phyloP scores from a whole-genome alignment of 2,329 filamentous ascomycete genomes.

The Botrytis cinerea region DNA sequence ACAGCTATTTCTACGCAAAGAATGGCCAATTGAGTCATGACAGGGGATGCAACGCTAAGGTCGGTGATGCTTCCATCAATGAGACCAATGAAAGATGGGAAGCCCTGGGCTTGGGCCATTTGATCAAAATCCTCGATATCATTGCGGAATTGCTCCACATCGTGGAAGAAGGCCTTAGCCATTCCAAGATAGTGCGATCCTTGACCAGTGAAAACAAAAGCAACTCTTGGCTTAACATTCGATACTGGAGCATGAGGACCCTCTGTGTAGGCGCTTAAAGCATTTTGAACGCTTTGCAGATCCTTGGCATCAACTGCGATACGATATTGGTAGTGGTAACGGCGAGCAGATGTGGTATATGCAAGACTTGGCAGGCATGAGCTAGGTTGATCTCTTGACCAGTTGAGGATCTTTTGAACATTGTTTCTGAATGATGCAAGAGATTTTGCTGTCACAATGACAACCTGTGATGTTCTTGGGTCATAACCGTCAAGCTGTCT shows the following conservation, averaged over 20 bases:
- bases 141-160: constrained; percentile 44
- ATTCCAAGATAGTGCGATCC: constrained; percentile 46
- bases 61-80: constrained; percentile 40
- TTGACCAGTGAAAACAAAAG: constrained; percentile 46
- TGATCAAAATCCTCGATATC: constrained; percentile 36
- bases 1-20: constrained; percentile 56
- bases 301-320: constrained; percentile 49
- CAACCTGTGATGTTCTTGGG: constrained; percentile 22
- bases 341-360: constrained; percentile 44
- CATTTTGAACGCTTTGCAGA: constrained; percentile 36
- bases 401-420: constrained; percentile 15
- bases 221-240: constrained; percentile 20
- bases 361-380: constrained; percentile 27
- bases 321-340: constrained; percentile 58
- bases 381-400: constrained; percentile 18
- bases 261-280: constrained; percentile 13
- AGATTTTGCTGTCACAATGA: constrained; percentile 24
- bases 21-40: constrained; percentile 24
- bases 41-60: not conserved
- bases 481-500: constrained; percentile 8
- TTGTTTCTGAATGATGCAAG: constrained; percentile 25
- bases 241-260: constrained; percentile 22
- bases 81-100: constrained; percentile 42
- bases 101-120: constrained; percentile 33
- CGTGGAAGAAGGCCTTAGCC: constrained; percentile 34